Conservation (phyloP, 768 basidiomycete genomes). For the Leccinum ochraceum region DNA sequence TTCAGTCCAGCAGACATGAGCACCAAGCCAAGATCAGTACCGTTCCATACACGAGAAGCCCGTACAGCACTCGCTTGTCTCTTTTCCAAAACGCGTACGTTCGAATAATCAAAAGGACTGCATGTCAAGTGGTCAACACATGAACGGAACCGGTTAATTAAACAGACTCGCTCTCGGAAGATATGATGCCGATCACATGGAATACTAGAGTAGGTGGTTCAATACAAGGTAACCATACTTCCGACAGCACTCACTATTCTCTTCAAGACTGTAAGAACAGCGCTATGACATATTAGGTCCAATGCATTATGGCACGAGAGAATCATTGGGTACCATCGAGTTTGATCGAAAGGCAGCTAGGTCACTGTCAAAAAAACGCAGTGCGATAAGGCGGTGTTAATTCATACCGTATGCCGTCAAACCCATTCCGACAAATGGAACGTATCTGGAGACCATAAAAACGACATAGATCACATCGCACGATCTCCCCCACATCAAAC, state of each 20-base stretch:
- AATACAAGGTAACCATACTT: background rate
- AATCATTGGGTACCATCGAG: background rate
- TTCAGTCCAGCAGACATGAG: background rate
- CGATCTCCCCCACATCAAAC: background rate
- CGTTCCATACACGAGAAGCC: background rate
- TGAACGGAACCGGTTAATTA: background rate
- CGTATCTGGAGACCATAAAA: background rate
- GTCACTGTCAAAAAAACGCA: background rate
- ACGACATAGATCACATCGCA: background rate
- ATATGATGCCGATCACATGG: background rate
- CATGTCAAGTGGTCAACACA: background rate
- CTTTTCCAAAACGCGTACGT: background rate
- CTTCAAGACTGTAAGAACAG: background rate
- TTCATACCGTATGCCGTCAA: background rate
- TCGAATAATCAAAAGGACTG: background rate
- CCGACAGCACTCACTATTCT: background rate
- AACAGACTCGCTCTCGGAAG: background rate
- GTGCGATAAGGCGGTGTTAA: background rate
- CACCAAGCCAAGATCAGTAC: background rate
- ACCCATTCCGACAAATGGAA: background rate
- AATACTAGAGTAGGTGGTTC: background rate
- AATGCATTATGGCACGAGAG: background rate
- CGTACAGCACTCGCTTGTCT: background rate
- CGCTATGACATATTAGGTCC: background rate
- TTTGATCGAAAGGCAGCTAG: background rate